Base-by-base conservation (phyloP, 75 land plant species). In the Picea sitchensis region DNA sequence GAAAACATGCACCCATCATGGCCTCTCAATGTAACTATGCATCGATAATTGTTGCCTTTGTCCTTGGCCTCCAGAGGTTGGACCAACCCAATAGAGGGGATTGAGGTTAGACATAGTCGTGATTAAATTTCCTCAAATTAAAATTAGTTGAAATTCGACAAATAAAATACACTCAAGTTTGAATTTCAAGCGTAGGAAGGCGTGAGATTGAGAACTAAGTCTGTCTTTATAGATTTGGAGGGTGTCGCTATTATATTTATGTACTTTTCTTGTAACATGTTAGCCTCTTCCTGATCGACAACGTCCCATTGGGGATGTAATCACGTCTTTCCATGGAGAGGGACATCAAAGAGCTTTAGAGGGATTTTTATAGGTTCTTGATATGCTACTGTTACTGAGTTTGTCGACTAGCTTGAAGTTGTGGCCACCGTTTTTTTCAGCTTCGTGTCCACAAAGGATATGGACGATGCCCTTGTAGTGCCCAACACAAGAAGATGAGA, bases 281-380 rank as follows among this genome's bases (percentile, higher is more conserved):
- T 32, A 15, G 71, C 1, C 34, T 41, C 0, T 67, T 41, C 71
- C 71, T 32, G 14, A 41, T 12, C 1, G 68, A 26, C 26, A 26
- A 26, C 26, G 26, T 26, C 26, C 26, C 26, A 26, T 26, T 61
- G 12, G 3, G 61, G 41, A 71, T 84, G 86, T 65, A 86, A 60
- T n/a, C 92, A 77, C 47, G 87, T 90, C 81, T 87, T 87, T 12
- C 82, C 83, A 32, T 77, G 79, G 18, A 91, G 71, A 3, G 88
- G 81, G 61, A 91, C 88, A 0, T 90, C 93, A 64, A 91, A 91
- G 13, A 91, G 84, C 81, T 85, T 91, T 21, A 84, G 71, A 67
- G 71, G 71, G 44, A 36, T 67, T 81, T 51, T 44, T 26, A 2
- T 79, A 2, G 32, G 6, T 41, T 6, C 47, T 62, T 11, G 34